phyloP scores from a whole-genome alignment of 2,329 filamentous ascomycete species.

The Talaromyces amestolkiae region DNA sequence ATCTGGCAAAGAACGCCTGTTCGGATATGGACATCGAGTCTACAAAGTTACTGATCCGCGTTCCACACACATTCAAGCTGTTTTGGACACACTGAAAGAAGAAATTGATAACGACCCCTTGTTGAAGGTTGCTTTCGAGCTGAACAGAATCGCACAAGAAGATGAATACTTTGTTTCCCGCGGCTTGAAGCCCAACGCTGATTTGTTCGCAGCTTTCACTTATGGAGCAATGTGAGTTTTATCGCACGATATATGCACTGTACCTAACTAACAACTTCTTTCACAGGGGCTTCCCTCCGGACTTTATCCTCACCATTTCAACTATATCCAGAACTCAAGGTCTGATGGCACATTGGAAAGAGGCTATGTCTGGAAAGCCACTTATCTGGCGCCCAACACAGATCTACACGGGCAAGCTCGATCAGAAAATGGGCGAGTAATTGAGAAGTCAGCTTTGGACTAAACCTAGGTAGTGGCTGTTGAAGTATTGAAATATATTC shows the following conservation, averaged over 20 bases:
- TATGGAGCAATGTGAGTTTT: constrained; percentile 11
- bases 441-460: background rate
- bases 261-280: background rate
- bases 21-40: constrained; percentile 12
- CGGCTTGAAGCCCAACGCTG: constrained; percentile 2
- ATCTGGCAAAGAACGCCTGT: background rate
- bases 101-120: background rate
- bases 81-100: constrained; percentile 1
- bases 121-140: constrained; percentile 3
- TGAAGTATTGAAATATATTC: background rate
- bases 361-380: constrained; percentile 5
- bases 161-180: constrained; percentile 10
- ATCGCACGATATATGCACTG: background rate
- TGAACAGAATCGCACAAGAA: constrained; percentile 1
- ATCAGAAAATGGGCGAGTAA: background rate
- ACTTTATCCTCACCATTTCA: constrained; percentile 8
- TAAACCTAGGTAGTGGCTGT: background rate
- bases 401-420: constrained; percentile 3
- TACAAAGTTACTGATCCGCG: background rate
- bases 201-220: constrained; percentile 4
- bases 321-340: constrained; percentile 1
- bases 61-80: background rate
- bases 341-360: constrained; percentile 7
- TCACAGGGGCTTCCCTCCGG: constrained; percentile 3
- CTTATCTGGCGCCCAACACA: constrained; percentile 6